Conservation (phyloP, 1,284 basidiomycete genomes). For the Naganishia sp. region DNA sequence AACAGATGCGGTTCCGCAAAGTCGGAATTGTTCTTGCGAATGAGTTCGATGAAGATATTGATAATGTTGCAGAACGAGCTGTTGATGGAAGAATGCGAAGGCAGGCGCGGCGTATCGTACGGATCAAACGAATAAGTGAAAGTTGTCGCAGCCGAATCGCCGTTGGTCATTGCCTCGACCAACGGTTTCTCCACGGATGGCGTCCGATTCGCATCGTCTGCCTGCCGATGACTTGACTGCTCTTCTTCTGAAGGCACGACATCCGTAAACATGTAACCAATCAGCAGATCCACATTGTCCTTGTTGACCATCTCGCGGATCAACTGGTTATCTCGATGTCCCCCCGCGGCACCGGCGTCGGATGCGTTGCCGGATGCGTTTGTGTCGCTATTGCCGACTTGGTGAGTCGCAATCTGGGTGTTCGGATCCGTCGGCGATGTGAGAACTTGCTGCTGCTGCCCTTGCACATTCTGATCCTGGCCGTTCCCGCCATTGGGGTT, state of each 20-base stretch:
- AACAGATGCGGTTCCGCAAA: conserved; percentile 99
- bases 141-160: neutral
- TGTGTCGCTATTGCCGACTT: conserved; percentile 32
- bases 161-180: neutral
- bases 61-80: conserved; percentile 88
- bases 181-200: neutral
- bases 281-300: conserved; percentile 70
- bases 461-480: conserved; percentile 55
- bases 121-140: conserved; percentile 34
- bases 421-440: neutral
- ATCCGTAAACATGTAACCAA: conserved; percentile 77
- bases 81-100: conserved; percentile 72
- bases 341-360: conserved; percentile 13
- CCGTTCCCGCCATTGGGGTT: conserved; percentile 63
- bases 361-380: neutral
- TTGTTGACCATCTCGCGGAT: conserved; percentile 84
- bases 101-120: conserved; percentile 55
- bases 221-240: conserved; percentile 39
- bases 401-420: neutral
- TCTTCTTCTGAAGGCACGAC: conserved; percentile 55
- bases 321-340: conserved; percentile 67
- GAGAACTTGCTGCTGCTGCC: conserved; percentile 7
- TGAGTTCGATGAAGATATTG: conserved; percentile 90
- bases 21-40: conserved; percentile 98
- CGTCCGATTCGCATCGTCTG: conserved; percentile 26